These are phyloP conservation scores for Ambrosiella xylebori DNA, from an alignment of 2,329 filamentous ascomycete genomes.

Conservation along the genomic window DNA sequence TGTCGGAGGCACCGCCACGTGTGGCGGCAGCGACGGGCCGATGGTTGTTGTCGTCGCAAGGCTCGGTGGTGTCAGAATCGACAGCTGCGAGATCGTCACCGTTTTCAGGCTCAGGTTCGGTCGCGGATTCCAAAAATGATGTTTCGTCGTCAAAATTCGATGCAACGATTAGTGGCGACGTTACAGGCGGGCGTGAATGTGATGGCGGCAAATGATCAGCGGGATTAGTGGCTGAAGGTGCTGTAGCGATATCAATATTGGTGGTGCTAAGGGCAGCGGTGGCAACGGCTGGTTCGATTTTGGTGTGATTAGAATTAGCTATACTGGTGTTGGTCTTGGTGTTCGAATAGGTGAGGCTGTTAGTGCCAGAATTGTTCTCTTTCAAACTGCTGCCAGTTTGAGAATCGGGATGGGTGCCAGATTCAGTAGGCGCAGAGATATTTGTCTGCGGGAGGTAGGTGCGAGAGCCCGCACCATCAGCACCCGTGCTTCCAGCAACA, in stretches of 20 bases:
- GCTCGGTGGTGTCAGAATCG: not conserved
- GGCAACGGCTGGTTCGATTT: not conserved
- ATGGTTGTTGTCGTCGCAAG: not conserved
- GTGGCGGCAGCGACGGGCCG: not conserved
- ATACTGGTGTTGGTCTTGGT: not conserved
- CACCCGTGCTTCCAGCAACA: not conserved
- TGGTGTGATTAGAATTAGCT: not conserved
- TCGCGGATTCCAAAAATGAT: conserved; percentile 1
- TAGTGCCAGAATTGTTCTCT: not conserved
- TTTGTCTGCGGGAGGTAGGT: not conserved
- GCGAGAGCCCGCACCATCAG: not conserved
- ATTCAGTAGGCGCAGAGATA: not conserved
- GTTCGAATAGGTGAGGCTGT: not conserved
- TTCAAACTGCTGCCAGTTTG: not conserved
- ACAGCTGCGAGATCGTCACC: not conserved
- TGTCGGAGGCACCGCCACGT: conserved; percentile 17
- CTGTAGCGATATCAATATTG: not conserved
- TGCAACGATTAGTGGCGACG: not conserved
- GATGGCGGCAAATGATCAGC: not conserved
- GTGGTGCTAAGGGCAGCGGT: not conserved
- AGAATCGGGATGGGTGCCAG: not conserved
- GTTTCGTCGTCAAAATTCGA: not conserved
- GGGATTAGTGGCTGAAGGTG: not conserved
- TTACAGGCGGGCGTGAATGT: not conserved
- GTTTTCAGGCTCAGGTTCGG: not conserved